Conservation (phyloP, 2,329 filamentous ascomycete genomes). For the Anthostomella pinea region DNA sequence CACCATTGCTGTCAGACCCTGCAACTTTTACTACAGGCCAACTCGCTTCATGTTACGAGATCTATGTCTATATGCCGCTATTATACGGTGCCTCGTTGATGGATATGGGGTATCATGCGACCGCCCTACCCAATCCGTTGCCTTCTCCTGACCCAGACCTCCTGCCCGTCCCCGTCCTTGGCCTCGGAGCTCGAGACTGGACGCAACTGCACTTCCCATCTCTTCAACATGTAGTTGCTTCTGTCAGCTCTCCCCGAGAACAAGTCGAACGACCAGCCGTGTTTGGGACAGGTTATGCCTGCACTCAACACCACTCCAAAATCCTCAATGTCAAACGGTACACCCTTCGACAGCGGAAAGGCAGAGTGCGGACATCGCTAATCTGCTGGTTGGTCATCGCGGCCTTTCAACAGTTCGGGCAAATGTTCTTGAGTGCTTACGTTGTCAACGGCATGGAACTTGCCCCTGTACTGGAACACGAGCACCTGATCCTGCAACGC, state of each 20-base stretch:
- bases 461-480: slow-evolving; percentile 61
- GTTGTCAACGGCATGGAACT: slow-evolving; percentile 67
- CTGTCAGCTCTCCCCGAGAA: slow-evolving; percentile 61
- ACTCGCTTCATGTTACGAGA: not conserved
- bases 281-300: slow-evolving; percentile 65
- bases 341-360: slow-evolving; percentile 62
- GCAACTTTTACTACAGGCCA: not conserved
- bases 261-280: slow-evolving; percentile 70
- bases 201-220: slow-evolving; percentile 63
- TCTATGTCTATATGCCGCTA: not conserved
- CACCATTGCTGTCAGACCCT: too few species aligned
- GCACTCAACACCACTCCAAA: slow-evolving; percentile 63
- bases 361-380: slow-evolving; percentile 67
- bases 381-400: slow-evolving; percentile 12
- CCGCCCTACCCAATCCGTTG: slow-evolving; percentile 29
- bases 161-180: slow-evolving; percentile 8
- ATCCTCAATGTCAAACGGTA: slow-evolving; percentile 69
- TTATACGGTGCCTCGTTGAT: not conserved
- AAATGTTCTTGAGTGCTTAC: slow-evolving; percentile 45
- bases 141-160: slow-evolving; percentile 33
- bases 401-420: too few species aligned
- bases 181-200: slow-evolving; percentile 7
- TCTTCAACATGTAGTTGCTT: slow-evolving; percentile 56
- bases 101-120: not conserved
- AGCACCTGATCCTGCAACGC: slow-evolving; percentile 58